phyloP scores from a whole-genome alignment of 768 basidiomycete genomes.

The Collybia nuda region DNA sequence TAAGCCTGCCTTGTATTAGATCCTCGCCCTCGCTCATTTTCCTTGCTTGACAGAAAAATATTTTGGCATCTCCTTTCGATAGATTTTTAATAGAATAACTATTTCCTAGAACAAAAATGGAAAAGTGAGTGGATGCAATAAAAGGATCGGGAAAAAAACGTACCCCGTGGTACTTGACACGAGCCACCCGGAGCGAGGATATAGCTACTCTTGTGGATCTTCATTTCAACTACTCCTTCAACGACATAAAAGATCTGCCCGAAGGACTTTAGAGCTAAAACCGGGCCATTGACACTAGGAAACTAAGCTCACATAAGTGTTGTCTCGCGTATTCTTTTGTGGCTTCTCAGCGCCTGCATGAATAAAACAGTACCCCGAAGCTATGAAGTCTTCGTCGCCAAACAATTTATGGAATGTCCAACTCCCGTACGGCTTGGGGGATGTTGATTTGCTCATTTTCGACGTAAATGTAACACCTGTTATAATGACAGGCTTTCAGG shows the following conservation, averaged over 20 bases:
- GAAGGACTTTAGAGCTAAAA: too few relatives aligned
- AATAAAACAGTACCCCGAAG: slow-evolving; percentile 84
- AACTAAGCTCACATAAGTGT: slow-evolving; percentile 72
- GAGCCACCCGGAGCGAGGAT: slow-evolving; percentile 80
- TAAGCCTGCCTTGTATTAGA: slow-evolving; percentile 1
- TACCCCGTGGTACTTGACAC: slow-evolving; percentile 90
- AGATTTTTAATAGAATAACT: slow-evolving; percentile 91
- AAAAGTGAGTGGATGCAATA: not conserved
- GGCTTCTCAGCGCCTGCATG: slow-evolving; percentile 82
- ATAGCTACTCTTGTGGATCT: slow-evolving; percentile 77
- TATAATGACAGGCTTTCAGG: not conserved
- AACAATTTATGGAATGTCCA: slow-evolving; percentile 94
- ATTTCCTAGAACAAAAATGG: slow-evolving; percentile 58
- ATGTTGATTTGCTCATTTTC: not conserved
- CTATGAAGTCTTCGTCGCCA: slow-evolving; percentile 88
- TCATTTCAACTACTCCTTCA: slow-evolving; percentile 86
- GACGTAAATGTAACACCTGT: slow-evolving; percentile 6
- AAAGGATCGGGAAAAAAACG: slow-evolving; percentile 14
- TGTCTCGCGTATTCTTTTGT: slow-evolving; percentile 88
- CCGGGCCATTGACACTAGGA: too few relatives aligned
- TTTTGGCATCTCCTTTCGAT: slow-evolving; percentile 68
- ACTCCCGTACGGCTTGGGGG: slow-evolving; percentile 1
- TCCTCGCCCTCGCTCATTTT: slow-evolving; percentile 20
- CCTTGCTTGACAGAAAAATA: slow-evolving; percentile 93
- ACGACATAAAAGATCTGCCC: slow-evolving; percentile 62